Percentiles rank a stretch among this genome's conserved stretches.
These are phyloP conservation scores for Apiospora malaysiana DNA, from an alignment of 2,329 filamentous ascomycete species.

Conservation along the genomic window DNA sequence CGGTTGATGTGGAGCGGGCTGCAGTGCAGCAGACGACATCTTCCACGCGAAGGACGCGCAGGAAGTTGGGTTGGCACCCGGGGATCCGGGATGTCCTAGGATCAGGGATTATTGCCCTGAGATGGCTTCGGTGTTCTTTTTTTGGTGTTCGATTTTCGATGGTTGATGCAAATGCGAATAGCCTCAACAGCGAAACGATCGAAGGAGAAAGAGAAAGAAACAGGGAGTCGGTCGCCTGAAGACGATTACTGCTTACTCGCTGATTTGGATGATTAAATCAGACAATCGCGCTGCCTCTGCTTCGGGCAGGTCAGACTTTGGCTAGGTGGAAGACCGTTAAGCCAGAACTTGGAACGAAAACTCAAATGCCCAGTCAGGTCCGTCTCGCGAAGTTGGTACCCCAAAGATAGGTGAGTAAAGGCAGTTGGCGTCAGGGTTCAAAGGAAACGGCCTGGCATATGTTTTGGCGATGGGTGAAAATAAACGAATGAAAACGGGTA, in stretches of 20 bases:
- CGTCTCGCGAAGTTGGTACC: background rate
- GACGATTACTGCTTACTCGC: slow-evolving; percentile 8
- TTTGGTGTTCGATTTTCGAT: slow-evolving; percentile 10
- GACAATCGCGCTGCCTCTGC: background rate
- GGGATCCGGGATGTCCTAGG: background rate
- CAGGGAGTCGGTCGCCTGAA: background rate
- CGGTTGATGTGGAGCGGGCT: slow-evolving; percentile 62
- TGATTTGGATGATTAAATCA: background rate
- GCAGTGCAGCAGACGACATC: slow-evolving; percentile 70
- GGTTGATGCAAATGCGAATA: background rate
- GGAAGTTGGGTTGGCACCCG: slow-evolving; percentile 20
- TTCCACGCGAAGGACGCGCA: slow-evolving; percentile 45
- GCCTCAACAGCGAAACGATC: background rate
- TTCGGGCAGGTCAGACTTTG: background rate
- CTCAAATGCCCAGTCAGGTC: slow-evolving; percentile 13
- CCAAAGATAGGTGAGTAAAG: background rate
- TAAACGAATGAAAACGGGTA: slow-evolving; percentile 11
- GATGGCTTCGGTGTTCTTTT: background rate
- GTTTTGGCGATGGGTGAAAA: slow-evolving; percentile 3
- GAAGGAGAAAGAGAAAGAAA: background rate
- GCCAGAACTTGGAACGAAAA: slow-evolving; percentile 11
- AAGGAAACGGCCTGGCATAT: background rate
- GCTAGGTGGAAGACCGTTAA: background rate
- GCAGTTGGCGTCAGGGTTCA: slow-evolving; percentile 17
- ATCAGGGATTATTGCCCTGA: slow-evolving; percentile 4